Evolutionary conservation across 306 rosid genomes (phyloP).

Genomic region (Sicyos baderoa): DNA sequence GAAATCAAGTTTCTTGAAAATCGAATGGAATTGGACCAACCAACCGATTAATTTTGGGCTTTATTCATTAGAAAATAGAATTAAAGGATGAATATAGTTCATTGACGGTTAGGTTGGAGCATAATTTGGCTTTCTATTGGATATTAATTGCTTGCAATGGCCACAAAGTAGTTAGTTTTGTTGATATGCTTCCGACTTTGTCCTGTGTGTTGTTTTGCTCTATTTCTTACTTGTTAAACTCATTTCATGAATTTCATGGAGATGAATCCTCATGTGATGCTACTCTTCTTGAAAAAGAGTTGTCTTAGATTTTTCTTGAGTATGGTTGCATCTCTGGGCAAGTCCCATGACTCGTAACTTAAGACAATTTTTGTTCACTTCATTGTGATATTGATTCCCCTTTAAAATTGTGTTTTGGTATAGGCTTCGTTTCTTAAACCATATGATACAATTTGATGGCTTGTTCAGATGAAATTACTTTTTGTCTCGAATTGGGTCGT

Average conservation of each 20-base stretch:
- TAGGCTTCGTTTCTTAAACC: background rate
- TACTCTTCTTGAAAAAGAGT: background rate
- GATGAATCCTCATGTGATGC: background rate
- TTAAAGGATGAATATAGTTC: background rate
- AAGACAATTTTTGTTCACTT: background rate
- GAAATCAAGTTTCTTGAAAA: background rate
- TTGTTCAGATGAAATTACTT: background rate
- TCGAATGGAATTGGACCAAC: background rate
- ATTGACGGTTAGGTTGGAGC: background rate
- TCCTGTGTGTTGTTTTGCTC: background rate
- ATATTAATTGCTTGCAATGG: background rate
- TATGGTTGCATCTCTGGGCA: background rate
- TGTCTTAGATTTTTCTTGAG: background rate
- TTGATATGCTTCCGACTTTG: background rate
- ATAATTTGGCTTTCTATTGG: background rate
- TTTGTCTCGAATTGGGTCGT: background rate
- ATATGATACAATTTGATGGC: slow-evolving; percentile 5
- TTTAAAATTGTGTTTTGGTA: background rate
- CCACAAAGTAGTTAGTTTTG: background rate
- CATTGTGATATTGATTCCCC: background rate
- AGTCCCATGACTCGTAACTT: background rate
- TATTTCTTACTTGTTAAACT: background rate
- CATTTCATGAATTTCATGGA: background rate
- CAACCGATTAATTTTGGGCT: background rate
- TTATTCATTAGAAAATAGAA: background rate